phyloP scores from a whole-genome alignment of 768 basidiomycete genomes.

The Cystofilobasidium macerans region DNA sequence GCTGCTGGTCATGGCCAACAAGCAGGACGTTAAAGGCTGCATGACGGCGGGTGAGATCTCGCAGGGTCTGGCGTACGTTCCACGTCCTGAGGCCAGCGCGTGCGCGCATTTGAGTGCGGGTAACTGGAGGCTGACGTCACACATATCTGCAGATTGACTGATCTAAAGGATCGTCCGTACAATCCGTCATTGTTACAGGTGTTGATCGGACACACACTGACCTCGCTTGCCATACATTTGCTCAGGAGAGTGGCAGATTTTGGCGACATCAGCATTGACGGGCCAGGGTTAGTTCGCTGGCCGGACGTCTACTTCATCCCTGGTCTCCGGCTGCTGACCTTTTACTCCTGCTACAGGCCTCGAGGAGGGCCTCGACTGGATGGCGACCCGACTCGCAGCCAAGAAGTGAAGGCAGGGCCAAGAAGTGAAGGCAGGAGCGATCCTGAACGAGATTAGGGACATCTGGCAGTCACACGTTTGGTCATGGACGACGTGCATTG shows the following conservation, averaged over 20 bases:
- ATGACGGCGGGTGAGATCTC: neutral
- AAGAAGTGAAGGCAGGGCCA: neutral
- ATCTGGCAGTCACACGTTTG: neutral
- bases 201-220: neutral
- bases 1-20: slow-evolving; percentile 1
- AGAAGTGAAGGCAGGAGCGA: neutral
- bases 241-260: slow-evolving; percentile 23
- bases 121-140: no score
- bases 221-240: neutral
- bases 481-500: no score
- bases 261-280: slow-evolving; percentile 8
- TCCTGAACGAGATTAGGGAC: neutral
- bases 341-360: neutral
- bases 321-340: neutral
- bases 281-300: neutral
- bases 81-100: neutral
- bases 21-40: neutral
- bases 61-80: slow-evolving; percentile 5
- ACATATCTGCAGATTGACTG: slow-evolving; percentile 4
- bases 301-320: neutral
- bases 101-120: neutral
- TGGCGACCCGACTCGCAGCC: neutral
- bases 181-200: neutral
- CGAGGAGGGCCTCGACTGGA: neutral
- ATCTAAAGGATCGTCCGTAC: slow-evolving; percentile 23